Evolutionary conservation across 2,329 filamentous ascomycete genomes (phyloP), one percentile per base, ranked within the genome.

Genomic region (Parascedosporium putredinis): DNA sequence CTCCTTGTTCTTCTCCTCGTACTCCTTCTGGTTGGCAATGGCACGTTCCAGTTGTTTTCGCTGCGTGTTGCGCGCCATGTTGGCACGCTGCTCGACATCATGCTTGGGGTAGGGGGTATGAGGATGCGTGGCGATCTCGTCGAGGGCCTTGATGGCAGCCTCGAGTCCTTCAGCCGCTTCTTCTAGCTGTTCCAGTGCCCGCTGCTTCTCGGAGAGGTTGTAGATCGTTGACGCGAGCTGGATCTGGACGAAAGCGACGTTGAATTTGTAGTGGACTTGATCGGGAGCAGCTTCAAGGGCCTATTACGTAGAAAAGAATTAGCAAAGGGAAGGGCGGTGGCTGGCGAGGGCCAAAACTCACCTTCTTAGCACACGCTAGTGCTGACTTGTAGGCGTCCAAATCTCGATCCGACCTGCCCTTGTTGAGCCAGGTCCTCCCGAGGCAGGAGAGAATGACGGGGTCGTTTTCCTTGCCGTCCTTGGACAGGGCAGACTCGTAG

Each of bases 21-120:
- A 97, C 55, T 94, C 87, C 54, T 80, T 84, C 64, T 98, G 93
- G 56, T 80, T 84, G 55, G 88, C 83, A 45, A 91, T 79, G 4
- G 87, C 85, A 59, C 89, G 83, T 60, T 94, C 88, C 10, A 98
- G 78, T 64, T 98, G 91, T 59, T 88, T 89, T 55, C 87, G 84
- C 69, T 95, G 88, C 1, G 94, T 98, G 64, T 96, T 95, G 53
- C 86, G 83, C 55, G 88, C 90, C 93, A 98, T 98, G 73, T 88
- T 95, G 40, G 93, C 91, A 61, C 94, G 88, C 67, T 94, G 88
- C 64, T 97, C 91, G 31, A 98, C 80, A 57, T 96, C 88, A 53
- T 85, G 78, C 58, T 88, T 84, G 5, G 91, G 93, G 66, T 96
- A 98, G 0, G 93, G 94, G 3, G 93, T 79, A 52, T 79, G 73